Evolutionary conservation across 2,329 filamentous ascomycete genomes (phyloP), one percentile per base, ranked within the genome.

Genomic region (Atkinsonella hypoxylon): DNA sequence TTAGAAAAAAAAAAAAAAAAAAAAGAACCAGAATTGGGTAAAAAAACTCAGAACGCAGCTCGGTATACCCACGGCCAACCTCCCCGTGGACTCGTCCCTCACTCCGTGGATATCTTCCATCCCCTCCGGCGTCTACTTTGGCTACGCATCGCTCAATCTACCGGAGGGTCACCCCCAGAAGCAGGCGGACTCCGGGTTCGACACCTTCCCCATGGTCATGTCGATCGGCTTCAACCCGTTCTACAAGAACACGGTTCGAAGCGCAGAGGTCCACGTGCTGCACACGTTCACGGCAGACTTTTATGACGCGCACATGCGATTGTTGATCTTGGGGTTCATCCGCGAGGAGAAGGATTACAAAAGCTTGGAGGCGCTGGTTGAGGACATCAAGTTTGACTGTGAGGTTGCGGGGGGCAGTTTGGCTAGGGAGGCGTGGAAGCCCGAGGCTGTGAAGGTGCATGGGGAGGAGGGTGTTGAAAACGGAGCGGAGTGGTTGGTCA

Each of bases 201-300:
- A 57, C 52, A 73, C 93, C 51, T 88, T 84, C 67, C 88, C 88
- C 1, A 93, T 94, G 78, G 89, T 95, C 57, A 87, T 96, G 83
- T 88, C 82, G 54, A 91, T 96, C 57, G 93, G 93, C 43, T 97
- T 90, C 78, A 98, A 97, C 69, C 93, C 93, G 0, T 97, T 90
- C 70, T 98, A 95, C 77, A 89, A 90, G 66, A 97, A 98, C 75
- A 83, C 78, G 4, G 81, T 87, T 45, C 83, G 88, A 55, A 88
- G 81, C 55, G 89, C 93, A 63, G 89, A 95, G 75, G 89, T 95
- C 51, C 89, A 95, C 70, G 79, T 98, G 50, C 78, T 98, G 67
- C 83, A 88, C 62, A 67, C 74, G 42, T 95, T 96, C 65, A 66
- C 70, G 2, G 71, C 75, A 39, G 89, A 97, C 64, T 98, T 98